Evolutionary conservation across 495 filamentous ascomycete species (phyloP), one percentile per base, ranked within the genome.

Genomic region (Aspergillus bertholletiae): DNA sequence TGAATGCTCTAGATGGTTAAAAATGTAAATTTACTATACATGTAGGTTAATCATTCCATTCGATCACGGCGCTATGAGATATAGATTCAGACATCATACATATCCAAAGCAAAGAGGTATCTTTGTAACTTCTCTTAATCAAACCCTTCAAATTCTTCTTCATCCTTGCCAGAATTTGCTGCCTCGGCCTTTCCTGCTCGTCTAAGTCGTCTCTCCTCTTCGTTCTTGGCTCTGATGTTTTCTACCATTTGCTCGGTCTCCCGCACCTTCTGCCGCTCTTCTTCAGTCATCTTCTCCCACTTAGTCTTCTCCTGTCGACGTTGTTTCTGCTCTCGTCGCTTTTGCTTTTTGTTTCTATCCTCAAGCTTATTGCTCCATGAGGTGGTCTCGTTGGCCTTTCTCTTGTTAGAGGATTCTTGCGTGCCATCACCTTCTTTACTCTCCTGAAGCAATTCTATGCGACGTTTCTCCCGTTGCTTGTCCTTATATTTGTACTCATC

Each of bases 341-440:
- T 77, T 47, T 84, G 79, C 54, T 84, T 85, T 51, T 80, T 70
- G 1, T 87, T 86, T 55, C 86, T 85, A 22, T 76, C 72, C 39
- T 93, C 90, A 23, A 81, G 75, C 71, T 97, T 93, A 30, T 80
- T 80, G 66, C 87, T 95, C 94, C 94, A 98, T 2, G 94, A 87
- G 45, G 84, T 77, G 53, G 71, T 79, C 76, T 69, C 81, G 64
- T 62, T 84, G 79, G 62, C 66, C 47, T 26, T 59, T 40, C 68
- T 65, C 57, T 74, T 74, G 44, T 60, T 60, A 13, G 60, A 56
- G 22, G 68, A 28, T 20, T 69, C 60, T 35, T 71, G 60, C 11
- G 63, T 63, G 48, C 58, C 39, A 56, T 64, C 49, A 20, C 51
- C 46, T 39, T 71, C 61, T 0, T 63, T 70, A 59, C 43, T 58